Conservation (phyloP, 148 eudicot genomes). For the Selenicereus undatus region DNA sequence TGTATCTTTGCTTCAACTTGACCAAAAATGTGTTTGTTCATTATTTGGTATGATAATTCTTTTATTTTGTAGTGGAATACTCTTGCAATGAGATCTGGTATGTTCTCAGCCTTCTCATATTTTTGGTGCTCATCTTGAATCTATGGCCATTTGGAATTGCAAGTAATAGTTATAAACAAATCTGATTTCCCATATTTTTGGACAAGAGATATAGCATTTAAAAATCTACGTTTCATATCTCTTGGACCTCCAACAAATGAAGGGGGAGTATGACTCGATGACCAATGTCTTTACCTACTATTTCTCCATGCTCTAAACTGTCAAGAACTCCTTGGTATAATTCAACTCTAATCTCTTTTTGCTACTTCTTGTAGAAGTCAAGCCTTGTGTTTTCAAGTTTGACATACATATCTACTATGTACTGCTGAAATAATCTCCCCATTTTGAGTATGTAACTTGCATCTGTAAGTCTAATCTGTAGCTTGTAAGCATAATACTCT, state of each 20-base stretch:
- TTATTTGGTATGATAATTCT: neutral
- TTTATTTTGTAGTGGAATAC: neutral
- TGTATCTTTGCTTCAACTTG: neutral
- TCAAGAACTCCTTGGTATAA: no score
- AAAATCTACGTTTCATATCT: constrained; percentile 23
- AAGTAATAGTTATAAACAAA: neutral
- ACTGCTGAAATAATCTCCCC: no score
- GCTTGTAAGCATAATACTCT: no score
- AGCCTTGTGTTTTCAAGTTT: no score
- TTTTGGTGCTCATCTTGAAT: neutral
- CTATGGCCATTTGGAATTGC: constrained; percentile 1
- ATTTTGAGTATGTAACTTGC: no score
- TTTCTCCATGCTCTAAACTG: no score
- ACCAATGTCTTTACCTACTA: no score
- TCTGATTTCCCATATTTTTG: constrained; percentile 20
- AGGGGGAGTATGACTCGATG: neutral
- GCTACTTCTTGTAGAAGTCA: no score
- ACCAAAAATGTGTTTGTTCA: neutral
- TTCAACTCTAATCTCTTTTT: no score
- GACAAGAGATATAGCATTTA: constrained; percentile 27
- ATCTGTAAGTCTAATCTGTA: no score
- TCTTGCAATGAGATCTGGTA: neutral
- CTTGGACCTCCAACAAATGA: constrained; percentile 25
- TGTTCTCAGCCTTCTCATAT: neutral
- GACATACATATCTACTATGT: no score